A percentile compares a stretch with the other conserved stretches of the same genome.
Conservation (phyloP, 75 land plant species). For the Pseudotsuga menziesii region DNA sequence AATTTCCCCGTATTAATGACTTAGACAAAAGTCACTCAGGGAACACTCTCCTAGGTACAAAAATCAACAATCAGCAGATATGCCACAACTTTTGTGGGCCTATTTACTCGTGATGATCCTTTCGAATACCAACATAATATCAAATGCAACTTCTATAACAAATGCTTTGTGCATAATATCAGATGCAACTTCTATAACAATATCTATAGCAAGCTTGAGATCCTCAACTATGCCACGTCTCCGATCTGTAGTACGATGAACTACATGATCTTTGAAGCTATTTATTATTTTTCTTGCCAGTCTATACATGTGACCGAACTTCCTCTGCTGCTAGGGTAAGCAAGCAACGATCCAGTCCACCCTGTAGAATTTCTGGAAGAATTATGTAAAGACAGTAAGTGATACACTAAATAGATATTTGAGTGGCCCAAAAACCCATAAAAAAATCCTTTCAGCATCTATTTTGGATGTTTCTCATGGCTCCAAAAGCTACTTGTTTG, state of each 20-base stretch:
- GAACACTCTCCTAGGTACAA: no score
- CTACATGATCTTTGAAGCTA: constrained; percentile 50
- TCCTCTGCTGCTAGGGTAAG: constrained; percentile 4
- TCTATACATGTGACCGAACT: constrained; percentile 20
- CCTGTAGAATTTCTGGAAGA: constrained; percentile 9
- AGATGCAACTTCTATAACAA: constrained; percentile 78
- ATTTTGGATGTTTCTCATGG: constrained; percentile 31
- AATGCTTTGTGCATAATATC: constrained; percentile 64
- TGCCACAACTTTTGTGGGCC: background rate
- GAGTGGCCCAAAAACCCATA: constrained; percentile 60
- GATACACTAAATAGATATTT: constrained; percentile 6
- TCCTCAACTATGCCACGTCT: constrained; percentile 98
- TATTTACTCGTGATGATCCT: constrained; percentile 22
- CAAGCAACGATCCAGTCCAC: constrained; percentile 1
- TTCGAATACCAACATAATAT: constrained; percentile 16
- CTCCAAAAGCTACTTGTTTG: constrained; percentile 36
- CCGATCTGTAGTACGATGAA: constrained; percentile 71
- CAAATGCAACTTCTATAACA: no score
- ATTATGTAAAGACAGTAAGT: constrained; percentile 13
- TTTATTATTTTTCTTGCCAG: constrained; percentile 33
- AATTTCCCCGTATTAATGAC: no score
- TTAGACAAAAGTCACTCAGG: no score
- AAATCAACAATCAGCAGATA: background rate
- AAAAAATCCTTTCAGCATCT: constrained; percentile 32
- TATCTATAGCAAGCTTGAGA: constrained; percentile 81